These are phyloP conservation scores for Aspergillus ochraceoroseus DNA, from an alignment of 2,329 filamentous ascomycete species.

Conservation along the genomic window DNA sequence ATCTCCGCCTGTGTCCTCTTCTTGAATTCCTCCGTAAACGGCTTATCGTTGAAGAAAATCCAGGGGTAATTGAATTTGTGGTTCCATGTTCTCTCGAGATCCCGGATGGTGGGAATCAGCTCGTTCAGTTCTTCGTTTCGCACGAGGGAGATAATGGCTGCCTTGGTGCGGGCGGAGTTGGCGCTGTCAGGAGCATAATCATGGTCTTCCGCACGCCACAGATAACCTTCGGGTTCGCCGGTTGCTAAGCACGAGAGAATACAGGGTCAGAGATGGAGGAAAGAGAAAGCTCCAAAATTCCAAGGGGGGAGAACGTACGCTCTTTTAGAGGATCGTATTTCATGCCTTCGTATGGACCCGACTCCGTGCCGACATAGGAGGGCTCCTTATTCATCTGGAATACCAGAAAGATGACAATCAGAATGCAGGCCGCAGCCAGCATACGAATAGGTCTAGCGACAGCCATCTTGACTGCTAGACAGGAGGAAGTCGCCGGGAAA, in stretches of 20 bases:
- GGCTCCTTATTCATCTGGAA: conserved; percentile 63
- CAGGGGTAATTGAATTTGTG: conserved; percentile 99
- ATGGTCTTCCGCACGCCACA: conserved; percentile 67
- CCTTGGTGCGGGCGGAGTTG: conserved; percentile 80
- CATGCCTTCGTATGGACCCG: conserved; percentile 54
- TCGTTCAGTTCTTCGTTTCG: conserved; percentile 83
- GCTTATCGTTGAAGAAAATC: conserved; percentile 97
- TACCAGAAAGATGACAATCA: conserved; percentile 73
- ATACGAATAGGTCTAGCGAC: conserved; percentile 79
- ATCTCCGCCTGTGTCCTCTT: conserved; percentile 71
- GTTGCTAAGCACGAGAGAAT: conserved; percentile 55
- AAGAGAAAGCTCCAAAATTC: no score
- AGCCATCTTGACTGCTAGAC: conserved; percentile 57
- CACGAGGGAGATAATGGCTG: conserved; percentile 85
- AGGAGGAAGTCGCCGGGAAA: conserved; percentile 20
- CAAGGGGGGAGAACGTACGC: conserved; percentile 53
- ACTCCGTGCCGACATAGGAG: conserved; percentile 33
- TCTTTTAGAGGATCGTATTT: conserved; percentile 81
- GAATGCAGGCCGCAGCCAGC: conserved; percentile 64
- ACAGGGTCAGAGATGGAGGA: conserved; percentile 9
- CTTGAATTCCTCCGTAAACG: conserved; percentile 93
- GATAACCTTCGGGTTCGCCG: conserved; percentile 71
- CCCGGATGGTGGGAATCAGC: conserved; percentile 81
- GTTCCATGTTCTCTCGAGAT: conserved; percentile 94
- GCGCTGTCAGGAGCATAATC: conserved; percentile 72